Evolutionary conservation across 148 eudicot species (phyloP).

Genomic region (Simmondsia chinensis): DNA sequence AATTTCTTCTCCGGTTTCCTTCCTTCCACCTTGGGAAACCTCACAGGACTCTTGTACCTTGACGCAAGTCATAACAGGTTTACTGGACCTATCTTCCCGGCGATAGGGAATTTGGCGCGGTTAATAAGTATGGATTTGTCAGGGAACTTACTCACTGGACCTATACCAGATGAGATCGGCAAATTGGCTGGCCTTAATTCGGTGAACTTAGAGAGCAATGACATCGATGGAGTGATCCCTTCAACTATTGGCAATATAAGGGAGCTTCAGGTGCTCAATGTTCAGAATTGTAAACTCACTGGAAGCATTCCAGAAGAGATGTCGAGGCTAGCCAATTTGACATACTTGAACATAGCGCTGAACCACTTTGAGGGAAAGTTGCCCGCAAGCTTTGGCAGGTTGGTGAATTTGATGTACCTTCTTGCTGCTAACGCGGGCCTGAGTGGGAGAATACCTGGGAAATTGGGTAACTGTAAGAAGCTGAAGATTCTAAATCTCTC

Average conservation of each 20-base stretch:
- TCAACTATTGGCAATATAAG: constrained; percentile 43
- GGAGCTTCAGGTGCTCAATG: constrained; percentile 34
- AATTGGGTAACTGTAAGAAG: constrained; percentile 72
- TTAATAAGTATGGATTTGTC: constrained; percentile 62
- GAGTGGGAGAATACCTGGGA: constrained; percentile 54
- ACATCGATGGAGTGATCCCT: constrained; percentile 46
- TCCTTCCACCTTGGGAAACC: constrained; percentile 52
- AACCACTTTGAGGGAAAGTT: constrained; percentile 61
- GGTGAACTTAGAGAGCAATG: constrained; percentile 26
- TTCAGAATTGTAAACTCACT: constrained; percentile 46
- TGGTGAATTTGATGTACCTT: constrained; percentile 43
- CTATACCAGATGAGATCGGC: constrained; percentile 46
- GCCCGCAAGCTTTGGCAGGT: constrained; percentile 56
- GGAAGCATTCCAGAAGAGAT: constrained; percentile 58
- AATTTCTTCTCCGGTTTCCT: constrained; percentile 64
- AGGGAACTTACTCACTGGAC: constrained; percentile 44
- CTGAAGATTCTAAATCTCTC: constrained; percentile 53
- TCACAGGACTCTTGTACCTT: constrained; percentile 43
- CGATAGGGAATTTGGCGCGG: constrained; percentile 39
- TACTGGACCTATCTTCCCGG: constrained; percentile 46
- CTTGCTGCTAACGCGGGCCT: constrained; percentile 52
- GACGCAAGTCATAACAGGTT: constrained; percentile 50
- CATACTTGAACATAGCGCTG: constrained; percentile 47
- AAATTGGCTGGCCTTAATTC: constrained; percentile 29
- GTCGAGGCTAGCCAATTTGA: constrained; percentile 45